Evolutionary conservation across 1,284 basidiomycete genomes (phyloP).

Genomic region (Anthracocystis panici-leucophaei): DNA sequence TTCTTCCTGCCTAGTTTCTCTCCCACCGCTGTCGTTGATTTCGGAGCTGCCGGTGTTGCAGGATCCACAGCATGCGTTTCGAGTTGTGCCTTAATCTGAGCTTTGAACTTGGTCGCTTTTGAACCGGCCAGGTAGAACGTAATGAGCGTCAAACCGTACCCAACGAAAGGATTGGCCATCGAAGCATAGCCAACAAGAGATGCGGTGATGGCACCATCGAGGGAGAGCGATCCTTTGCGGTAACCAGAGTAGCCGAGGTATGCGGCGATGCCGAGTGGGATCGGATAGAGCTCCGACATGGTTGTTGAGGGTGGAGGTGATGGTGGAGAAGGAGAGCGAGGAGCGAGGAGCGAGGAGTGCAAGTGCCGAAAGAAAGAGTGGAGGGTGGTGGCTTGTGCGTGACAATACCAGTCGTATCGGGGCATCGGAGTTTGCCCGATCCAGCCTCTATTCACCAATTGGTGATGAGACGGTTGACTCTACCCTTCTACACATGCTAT

Average conservation of each 20-base stretch:
- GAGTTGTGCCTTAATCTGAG: constrained; percentile 76
- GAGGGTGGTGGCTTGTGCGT: constrained; percentile 3
- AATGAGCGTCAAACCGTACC: constrained; percentile 59
- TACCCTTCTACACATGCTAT: no score
- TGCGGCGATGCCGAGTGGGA: constrained; percentile 27
- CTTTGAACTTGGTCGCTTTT: constrained; percentile 81
- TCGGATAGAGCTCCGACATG: constrained; percentile 26
- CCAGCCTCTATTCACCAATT: no score
- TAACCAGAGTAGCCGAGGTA: constrained; percentile 44
- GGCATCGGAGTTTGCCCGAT: not conserved
- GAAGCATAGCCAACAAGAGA: constrained; percentile 54
- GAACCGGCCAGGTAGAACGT: constrained; percentile 78
- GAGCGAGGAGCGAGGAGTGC: not conserved
- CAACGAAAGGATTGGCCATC: constrained; percentile 58
- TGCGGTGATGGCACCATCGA: constrained; percentile 55
- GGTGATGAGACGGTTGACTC: no score
- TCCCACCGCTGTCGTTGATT: not conserved
- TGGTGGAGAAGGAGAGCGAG: not conserved
- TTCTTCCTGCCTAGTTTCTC: not conserved
- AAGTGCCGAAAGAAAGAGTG: not conserved
- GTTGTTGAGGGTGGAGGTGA: not conserved
- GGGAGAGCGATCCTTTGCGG: constrained; percentile 59
- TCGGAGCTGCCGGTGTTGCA: not conserved
- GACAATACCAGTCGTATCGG: not conserved
- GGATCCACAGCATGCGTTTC: constrained; percentile 72